phyloP scores from a whole-genome alignment of 805 yeast genomes.

The Cyberlindnera galapagoensis region DNA sequence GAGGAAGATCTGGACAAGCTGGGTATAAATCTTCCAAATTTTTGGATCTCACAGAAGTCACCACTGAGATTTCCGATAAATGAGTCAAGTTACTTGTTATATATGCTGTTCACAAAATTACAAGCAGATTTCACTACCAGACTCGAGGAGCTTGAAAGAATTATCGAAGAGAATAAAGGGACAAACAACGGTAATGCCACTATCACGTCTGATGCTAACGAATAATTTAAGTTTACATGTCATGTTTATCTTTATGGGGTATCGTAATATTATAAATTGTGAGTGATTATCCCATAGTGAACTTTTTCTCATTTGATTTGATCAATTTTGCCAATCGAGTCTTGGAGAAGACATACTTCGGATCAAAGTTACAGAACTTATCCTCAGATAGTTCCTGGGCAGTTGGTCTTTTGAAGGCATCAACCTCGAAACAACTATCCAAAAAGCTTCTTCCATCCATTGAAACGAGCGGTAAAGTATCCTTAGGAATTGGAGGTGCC shows the following conservation, averaged over 20 bases:
- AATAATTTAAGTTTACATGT: neutral
- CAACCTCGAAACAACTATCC: slow-evolving; percentile 65
- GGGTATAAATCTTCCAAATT: slow-evolving; percentile 27
- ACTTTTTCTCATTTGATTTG: slow-evolving; percentile 31
- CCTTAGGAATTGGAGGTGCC: slow-evolving; percentile 97
- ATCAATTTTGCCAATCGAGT: slow-evolving; percentile 55
- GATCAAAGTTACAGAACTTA: slow-evolving; percentile 39
- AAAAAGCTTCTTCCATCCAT: slow-evolving; percentile 63
- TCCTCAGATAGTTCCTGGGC: slow-evolving; percentile 58
- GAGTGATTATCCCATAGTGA: slow-evolving; percentile 5
- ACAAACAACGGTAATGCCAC: too few species aligned
- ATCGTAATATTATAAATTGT: neutral
- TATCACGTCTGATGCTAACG: too few species aligned
- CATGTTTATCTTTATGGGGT: neutral
- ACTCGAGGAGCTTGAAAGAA: slow-evolving; percentile 3
- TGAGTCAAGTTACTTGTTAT: slow-evolving; percentile 58
- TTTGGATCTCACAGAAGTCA: slow-evolving; percentile 61
- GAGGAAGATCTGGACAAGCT: slow-evolving; percentile 15
- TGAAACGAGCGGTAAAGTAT: slow-evolving; percentile 60
- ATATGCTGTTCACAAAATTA: slow-evolving; percentile 27
- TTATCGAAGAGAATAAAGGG: slow-evolving; percentile 1
- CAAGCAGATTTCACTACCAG: slow-evolving; percentile 11
- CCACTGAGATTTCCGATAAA: slow-evolving; percentile 66
- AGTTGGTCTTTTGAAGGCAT: slow-evolving; percentile 86
- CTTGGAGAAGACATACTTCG: slow-evolving; percentile 40